A percentile compares a stretch with the other conserved stretches of the same genome.
phyloP scores from a whole-genome alignment of 2,329 filamentous ascomycete genomes.

The Beauveria brongniartii region DNA sequence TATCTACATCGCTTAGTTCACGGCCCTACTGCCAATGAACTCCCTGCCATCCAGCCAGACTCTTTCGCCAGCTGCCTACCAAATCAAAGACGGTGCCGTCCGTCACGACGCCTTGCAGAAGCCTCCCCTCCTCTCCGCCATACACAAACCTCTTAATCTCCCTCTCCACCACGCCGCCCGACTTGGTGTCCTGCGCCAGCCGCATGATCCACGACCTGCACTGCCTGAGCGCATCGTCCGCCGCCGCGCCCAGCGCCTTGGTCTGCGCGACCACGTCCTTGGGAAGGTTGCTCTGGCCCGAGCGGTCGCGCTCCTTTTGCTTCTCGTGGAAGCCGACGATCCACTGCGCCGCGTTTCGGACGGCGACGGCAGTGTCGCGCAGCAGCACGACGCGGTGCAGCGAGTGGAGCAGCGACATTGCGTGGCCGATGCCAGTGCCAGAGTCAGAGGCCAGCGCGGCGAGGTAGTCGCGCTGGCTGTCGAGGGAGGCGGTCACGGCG shows the following conservation, averaged over 20 bases:
- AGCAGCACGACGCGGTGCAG: constrained; percentile 30
- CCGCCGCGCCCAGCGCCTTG: constrained; percentile 25
- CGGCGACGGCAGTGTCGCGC: constrained; percentile 29
- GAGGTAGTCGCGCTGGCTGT: constrained; percentile 18
- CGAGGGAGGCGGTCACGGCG: constrained; percentile 20
- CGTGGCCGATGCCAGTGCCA: constrained; percentile 12
- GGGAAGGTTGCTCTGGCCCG: constrained; percentile 28
- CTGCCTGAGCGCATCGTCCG: constrained; percentile 24
- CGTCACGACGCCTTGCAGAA: constrained; percentile 19
- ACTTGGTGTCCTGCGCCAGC: constrained; percentile 22
- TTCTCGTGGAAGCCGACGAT: constrained; percentile 28
- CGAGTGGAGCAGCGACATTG: constrained; percentile 22
- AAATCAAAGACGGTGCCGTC: constrained; percentile 20
- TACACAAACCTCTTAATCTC: constrained; percentile 23
- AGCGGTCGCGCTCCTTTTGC: constrained; percentile 31
- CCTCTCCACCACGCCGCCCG: constrained; percentile 20
- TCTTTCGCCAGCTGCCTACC: constrained; percentile 27
- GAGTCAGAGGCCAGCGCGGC: constrained; percentile 6
- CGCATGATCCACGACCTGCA: constrained; percentile 22
- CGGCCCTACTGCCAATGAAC: neutral
- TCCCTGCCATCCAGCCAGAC: constrained; percentile 25
- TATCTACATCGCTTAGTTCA: no score
- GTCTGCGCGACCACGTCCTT: constrained; percentile 28
- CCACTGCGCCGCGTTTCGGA: constrained; percentile 25
- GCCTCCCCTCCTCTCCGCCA: constrained; percentile 14